Evolutionary conservation across 768 basidiomycete species (phyloP), one percentile per base, ranked within the genome.

Genomic region (Tylopilus subfusipes): DNA sequence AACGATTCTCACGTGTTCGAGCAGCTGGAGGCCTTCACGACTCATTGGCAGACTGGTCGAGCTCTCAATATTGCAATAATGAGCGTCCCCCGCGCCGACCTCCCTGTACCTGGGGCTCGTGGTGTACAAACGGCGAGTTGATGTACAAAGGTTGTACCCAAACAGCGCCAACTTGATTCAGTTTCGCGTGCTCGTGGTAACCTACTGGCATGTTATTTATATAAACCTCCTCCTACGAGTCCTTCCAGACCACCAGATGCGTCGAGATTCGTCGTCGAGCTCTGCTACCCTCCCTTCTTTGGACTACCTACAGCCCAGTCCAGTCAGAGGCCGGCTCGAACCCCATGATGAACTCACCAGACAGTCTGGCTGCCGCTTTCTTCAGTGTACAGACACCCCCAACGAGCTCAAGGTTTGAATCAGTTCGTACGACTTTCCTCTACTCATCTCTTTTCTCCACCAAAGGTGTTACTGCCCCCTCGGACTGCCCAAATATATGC

Each of bases 331-430:
- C 25, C 88, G 87, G 65, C 77, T 90, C 47, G 88, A 90, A 64
- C 80, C 83, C n/a, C 76, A 79, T 42, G 83, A 87, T 51, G 70
- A 72, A 13, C 51, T 57, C 61, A 67, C 81, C 11, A 76, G 69
- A 56, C 76, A 73, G 55, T 76, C 82, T 25, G 85, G 86, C 50
- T 86, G 84, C 77, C 75, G 88, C 58, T 89, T 82, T 69, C 74
- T 90, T 45, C 87, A 90, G 65, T 84, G 83, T 51, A 88, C 86
- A 18, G 86, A 89, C 63, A 89, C 86, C 27, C 82, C 81, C 14
- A 82, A 86, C 70, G 85, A 90, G 67, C 78, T 89, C 65, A 87
- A 85, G 77, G 87, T 84, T 36, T 50, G 65, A 53, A 59, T n/a
- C 30, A 33, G 10, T 46, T 45, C 30, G 27, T 13, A 25, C 33